Base-by-base conservation (phyloP, 768 basidiomycete genomes). In the Podaxis sp. region DNA sequence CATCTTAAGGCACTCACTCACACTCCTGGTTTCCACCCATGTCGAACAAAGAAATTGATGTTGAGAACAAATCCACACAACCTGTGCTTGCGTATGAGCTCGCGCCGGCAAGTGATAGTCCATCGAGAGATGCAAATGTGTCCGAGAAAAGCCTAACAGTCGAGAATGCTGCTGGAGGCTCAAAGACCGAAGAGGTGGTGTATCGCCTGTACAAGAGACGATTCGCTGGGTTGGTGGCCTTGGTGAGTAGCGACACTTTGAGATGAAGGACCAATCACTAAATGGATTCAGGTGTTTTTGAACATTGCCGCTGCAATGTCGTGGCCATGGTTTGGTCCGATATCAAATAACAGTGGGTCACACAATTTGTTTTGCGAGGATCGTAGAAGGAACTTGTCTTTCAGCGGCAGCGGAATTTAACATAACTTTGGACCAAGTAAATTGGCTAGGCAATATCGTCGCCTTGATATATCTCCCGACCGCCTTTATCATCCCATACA, bases 261-360 rank as follows among this genome's bases (percentile, higher is more conserved):
- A 40, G 8, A 6, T n/a, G 58, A 19, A 19, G 24, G 33, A 39
- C 7, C 17, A 46, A 22, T 28, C 9, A 4, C 24, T 48, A 13
- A 39, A 22, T 40, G 17, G 22, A 22, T 26, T 8, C 48, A 91
- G 90, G 77, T 88, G 9, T 33, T 88, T 33, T 74, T 93, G 36
- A 89, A 86, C 59, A 71, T 88, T 44, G 80, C 86, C 11, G 77
- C 81, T 2, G 90, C 84, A 5, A 85, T 90, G 87, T 75, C 82
- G 6, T 87, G 86, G 84, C 82, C 89, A 3, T 95, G 92, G 92
- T 95, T 94, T 68, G 92, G 92, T 3, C 90, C 93, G 2, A 93
- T 95, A 59, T 78, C 92, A 0, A 86, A 85, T 46, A 72, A 87
- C 67, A 79, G 92, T 92, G 53, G 48, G 79, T 64, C 13, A 13